Base-by-base conservation (phyloP, 2,329 filamentous ascomycete species). In the Diaporthe nobilis region DNA sequence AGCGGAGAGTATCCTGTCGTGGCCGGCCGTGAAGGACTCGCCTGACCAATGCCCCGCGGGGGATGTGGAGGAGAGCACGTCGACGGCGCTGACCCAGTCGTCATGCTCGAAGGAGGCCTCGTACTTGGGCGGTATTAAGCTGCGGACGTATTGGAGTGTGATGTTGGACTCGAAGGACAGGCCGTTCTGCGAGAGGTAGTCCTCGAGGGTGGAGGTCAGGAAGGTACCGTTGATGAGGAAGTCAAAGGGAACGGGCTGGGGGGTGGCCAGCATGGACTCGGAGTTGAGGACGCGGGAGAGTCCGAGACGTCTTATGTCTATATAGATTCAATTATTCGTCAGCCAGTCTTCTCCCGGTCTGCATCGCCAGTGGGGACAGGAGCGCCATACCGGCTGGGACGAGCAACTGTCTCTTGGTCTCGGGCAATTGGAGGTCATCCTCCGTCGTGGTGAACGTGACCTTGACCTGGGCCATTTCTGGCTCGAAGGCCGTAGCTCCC, bases 161-260 rank as follows among this genome's bases (percentile, higher is more conserved):
- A 99, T 87, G 5, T 94, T 96, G 6, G 93, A 94, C 87, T 99
- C 97, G 57, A 95, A 91, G 28, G 95, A 98, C 77, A 98, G 92
- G 68, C 96, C 96, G 81, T 97, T 94, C 77, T 92, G 88, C 22
- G 92, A 92, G 76, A 99, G 91, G 85, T 98, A 98, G 81, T 98
- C 94, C 83, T 98, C 95, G 79, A 99, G 91, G 25, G 94, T 95
- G 37, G 95, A 94, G 77, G 94, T 93, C 71, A 99, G 90, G 85
- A 98, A 98, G 81, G 94, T 93, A 84, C 97, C 97, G 84, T 98
- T 97, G 85, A 98, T 93, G 80, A 99, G 90, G 87, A 99, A 98
- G 85, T 99, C 97, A 85, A 99, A 93, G 25, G 95, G 95, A 63
- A 96, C 89, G 17, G 94, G 92, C 15, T 87, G 86, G 39, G 88